phyloP scores from a whole-genome alignment of 345 rosid species.

The Firmiana major region DNA sequence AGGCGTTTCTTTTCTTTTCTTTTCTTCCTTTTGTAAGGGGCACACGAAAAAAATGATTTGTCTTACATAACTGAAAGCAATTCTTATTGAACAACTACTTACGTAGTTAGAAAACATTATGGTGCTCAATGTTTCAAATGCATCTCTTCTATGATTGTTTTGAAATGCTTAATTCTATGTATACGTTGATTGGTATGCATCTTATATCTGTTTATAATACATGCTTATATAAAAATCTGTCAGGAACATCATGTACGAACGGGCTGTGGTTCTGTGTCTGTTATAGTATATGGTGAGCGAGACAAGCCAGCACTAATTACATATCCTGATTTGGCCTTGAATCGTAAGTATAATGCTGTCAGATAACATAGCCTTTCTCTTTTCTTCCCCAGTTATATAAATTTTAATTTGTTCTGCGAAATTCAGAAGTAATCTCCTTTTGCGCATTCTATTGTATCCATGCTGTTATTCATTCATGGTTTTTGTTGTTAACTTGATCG shows the following conservation, averaged over 20 bases:
- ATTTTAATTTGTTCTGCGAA: slow-evolving; percentile 2
- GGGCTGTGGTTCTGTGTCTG: slow-evolving; percentile 72
- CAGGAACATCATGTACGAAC: slow-evolving; percentile 82
- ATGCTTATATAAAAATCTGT: slow-evolving; percentile 10
- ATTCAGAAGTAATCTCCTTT: background rate
- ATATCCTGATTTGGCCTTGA: slow-evolving; percentile 85
- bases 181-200: background rate
- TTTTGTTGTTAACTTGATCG: background rate
- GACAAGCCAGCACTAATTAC: slow-evolving; percentile 85
- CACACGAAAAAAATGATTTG: slow-evolving; percentile 16
- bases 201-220: slow-evolving; percentile 15
- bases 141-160: background rate
- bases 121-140: slow-evolving; percentile 17
- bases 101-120: slow-evolving; percentile 22
- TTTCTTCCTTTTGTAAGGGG: background rate
- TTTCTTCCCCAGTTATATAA: background rate
- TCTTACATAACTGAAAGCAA: slow-evolving; percentile 18
- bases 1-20: slow-evolving; percentile 11
- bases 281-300: slow-evolving; percentile 76
- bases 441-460: background rate
- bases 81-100: slow-evolving; percentile 11
- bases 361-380: slow-evolving; percentile 8
- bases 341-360: slow-evolving; percentile 47
- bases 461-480: background rate
- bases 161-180: background rate